These are phyloP conservation scores for Tuber umbilicatum DNA, from an alignment of 495 filamentous ascomycete species.

Conservation along the genomic window DNA sequence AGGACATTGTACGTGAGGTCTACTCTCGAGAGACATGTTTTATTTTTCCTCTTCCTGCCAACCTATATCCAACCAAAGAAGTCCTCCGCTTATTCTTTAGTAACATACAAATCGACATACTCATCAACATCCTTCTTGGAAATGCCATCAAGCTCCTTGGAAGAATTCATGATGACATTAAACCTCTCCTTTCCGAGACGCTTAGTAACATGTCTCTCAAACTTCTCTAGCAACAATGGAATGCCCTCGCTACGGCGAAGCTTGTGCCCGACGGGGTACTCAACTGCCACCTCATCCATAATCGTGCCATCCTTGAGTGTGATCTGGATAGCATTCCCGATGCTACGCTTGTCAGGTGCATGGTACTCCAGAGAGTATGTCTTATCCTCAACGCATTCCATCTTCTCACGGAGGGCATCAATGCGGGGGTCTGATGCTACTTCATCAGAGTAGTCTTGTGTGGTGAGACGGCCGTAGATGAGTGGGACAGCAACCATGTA, in stretches of 20 bases:
- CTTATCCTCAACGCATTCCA: constrained; percentile 90
- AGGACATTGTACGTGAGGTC: neutral
- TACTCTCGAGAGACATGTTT: neutral
- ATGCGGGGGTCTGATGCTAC: constrained; percentile 84
- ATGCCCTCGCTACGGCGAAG: constrained; percentile 92
- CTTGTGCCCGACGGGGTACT: constrained; percentile 90
- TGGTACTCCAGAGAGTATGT: constrained; percentile 94
- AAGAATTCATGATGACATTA: constrained; percentile 67
- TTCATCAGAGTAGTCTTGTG: constrained; percentile 86
- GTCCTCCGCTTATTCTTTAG: constrained; percentile 46
- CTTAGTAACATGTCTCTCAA: constrained; percentile 78
- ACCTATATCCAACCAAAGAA: constrained; percentile 1
- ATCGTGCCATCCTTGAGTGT: constrained; percentile 92
- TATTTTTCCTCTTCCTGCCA: neutral
- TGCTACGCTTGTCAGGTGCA: constrained; percentile 81
- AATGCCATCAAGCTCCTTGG: constrained; percentile 59
- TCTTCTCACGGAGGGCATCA: constrained; percentile 81
- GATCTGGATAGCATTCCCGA: constrained; percentile 90
- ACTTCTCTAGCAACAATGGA: constrained; percentile 90
- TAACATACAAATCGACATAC: constrained; percentile 93
- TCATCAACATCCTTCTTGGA: constrained; percentile 69
- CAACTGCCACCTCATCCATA: constrained; percentile 82
- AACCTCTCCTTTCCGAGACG: constrained; percentile 72
- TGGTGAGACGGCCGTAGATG: constrained; percentile 82
- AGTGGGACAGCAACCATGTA: constrained; percentile 98